A percentile compares a stretch with the other conserved stretches of the same genome.
Evolutionary conservation across 83 land plant species (phyloP).

Genomic region (Picea mariana): DNA sequence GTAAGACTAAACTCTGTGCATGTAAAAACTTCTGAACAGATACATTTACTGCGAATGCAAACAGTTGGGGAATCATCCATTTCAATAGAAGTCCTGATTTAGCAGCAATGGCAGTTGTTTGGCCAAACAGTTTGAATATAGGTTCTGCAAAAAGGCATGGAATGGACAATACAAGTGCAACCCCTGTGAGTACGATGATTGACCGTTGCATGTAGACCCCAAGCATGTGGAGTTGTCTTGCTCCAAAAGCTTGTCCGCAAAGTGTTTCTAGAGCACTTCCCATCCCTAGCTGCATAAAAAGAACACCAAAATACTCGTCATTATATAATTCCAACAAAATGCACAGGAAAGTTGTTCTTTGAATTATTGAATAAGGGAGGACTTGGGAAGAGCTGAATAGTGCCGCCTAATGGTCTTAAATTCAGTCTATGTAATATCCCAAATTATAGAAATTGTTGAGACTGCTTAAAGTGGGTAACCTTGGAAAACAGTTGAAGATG

Average conservation of each 20-base stretch:
- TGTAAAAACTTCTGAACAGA: slow-evolving; percentile 20
- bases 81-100: slow-evolving; percentile 9
- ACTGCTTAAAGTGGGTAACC: no score
- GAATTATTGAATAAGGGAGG: no score
- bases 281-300: slow-evolving; percentile 30
- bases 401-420: no score
- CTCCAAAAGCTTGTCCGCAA: slow-evolving; percentile 40
- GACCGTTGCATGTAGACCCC: slow-evolving; percentile 34
- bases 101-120: slow-evolving; percentile 16
- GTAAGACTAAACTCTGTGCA: slow-evolving; percentile 23
- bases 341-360: no score
- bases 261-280: slow-evolving; percentile 32
- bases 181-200: slow-evolving; percentile 18
- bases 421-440: no score
- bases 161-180: slow-evolving; percentile 13
- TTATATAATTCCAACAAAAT: no score
- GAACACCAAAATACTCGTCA: no score
- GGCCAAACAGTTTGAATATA: slow-evolving; percentile 16
- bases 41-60: slow-evolving; percentile 14
- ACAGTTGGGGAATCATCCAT: slow-evolving; percentile 21
- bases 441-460: no score
- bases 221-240: slow-evolving; percentile 26
- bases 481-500: no score
- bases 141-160: slow-evolving; percentile 12
- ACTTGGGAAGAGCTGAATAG: no score